These are phyloP conservation scores for Curvularia eragrostidis DNA, from an alignment of 2,329 filamentous ascomycete genomes.

Conservation along the genomic window DNA sequence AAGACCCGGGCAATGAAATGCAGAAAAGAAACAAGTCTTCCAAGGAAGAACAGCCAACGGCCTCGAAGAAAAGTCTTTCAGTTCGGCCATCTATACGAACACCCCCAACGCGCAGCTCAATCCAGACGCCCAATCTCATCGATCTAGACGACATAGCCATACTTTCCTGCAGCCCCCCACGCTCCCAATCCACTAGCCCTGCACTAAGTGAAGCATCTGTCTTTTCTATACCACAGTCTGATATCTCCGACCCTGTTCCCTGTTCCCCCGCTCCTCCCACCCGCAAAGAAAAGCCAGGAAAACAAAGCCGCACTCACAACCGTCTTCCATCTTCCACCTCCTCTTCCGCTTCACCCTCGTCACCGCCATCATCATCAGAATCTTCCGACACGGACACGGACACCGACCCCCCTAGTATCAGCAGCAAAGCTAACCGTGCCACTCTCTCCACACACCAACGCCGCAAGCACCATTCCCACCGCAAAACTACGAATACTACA, in stretches of 20 bases:
- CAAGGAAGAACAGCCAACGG: background rate
- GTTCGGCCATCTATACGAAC: background rate
- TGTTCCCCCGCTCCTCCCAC: background rate
- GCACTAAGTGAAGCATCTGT: background rate
- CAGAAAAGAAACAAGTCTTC: background rate
- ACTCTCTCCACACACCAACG: background rate
- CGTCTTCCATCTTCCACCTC: background rate
- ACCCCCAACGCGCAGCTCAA: background rate
- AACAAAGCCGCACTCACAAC: background rate
- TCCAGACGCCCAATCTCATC: constrained; percentile 14
- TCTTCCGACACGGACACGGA: constrained; percentile 11
- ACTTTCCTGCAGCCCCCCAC: constrained; percentile 11
- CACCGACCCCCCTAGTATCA: background rate
- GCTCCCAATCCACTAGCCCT: constrained; percentile 3
- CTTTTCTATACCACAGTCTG: background rate
- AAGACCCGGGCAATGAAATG: background rate
- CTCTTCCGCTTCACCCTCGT: background rate
- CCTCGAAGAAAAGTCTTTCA: background rate
- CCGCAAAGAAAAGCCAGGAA: background rate
- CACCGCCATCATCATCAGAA: background rate
- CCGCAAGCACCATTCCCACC: background rate
- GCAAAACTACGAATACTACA: background rate
- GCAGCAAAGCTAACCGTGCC: background rate
- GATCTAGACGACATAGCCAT: constrained; percentile 16
- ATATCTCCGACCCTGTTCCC: background rate